A percentile compares a stretch with the other conserved stretches of the same genome.
phyloP scores from a whole-genome alignment of 2,329 filamentous ascomycete genomes.

The Colletotrichum sp. region DNA sequence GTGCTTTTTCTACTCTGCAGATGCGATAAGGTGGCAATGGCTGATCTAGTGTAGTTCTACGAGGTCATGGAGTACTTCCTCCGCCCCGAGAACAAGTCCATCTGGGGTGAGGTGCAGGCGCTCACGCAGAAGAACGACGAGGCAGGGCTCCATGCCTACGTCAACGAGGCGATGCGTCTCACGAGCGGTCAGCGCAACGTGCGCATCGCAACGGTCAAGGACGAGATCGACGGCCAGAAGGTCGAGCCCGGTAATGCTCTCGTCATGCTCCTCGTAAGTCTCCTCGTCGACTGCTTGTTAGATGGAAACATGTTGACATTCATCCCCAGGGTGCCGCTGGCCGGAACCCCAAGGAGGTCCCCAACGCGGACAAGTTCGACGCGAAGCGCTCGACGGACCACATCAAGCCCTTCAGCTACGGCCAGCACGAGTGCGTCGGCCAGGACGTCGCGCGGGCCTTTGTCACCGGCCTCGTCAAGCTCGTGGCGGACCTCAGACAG shows the following conservation, averaged over 20 bases:
- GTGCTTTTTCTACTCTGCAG: constrained; percentile 7
- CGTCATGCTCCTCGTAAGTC: constrained; percentile 44
- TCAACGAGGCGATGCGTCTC: constrained; percentile 45
- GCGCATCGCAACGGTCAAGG: constrained; percentile 39
- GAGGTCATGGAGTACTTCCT: constrained; percentile 49
- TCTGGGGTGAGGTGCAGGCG: constrained; percentile 48
- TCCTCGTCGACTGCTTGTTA: not conserved
- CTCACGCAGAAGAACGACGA: constrained; percentile 40
- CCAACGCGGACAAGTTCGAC: constrained; percentile 44
- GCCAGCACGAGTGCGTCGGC: constrained; percentile 51
- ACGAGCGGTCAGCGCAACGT: constrained; percentile 44
- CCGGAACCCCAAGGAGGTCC: constrained; percentile 41
- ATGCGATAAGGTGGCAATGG: not conserved
- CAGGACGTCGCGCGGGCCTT: constrained; percentile 45
- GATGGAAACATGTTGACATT: not conserved
- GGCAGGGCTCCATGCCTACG: constrained; percentile 38
- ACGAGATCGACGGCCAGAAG: constrained; percentile 12
- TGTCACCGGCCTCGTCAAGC: constrained; percentile 46
- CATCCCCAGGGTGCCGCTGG: constrained; percentile 38
- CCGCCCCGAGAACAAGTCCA: constrained; percentile 39
- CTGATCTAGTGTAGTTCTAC: constrained; percentile 39
- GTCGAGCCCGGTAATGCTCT: constrained; percentile 37
- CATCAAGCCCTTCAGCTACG: constrained; percentile 49
- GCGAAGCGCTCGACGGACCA: constrained; percentile 42
- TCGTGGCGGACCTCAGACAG: constrained; percentile 46